Evolutionary conservation across 768 basidiomycete species (phyloP).

Genomic region (Rossbeevera mucosa): DNA sequence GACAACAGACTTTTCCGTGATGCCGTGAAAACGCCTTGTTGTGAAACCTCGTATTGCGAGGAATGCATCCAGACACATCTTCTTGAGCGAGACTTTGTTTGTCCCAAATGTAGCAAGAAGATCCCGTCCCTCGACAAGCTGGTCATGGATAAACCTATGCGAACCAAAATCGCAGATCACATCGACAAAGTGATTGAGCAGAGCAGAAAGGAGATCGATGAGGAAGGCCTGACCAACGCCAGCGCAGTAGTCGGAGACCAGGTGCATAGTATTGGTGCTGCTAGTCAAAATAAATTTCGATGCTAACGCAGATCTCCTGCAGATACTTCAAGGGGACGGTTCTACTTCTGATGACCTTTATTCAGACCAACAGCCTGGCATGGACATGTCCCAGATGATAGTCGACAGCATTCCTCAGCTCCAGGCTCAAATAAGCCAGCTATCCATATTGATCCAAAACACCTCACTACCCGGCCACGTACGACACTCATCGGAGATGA

Average conservation of each 20-base stretch:
- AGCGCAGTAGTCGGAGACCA: slow-evolving; percentile 29
- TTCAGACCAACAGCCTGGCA: slow-evolving; percentile 64
- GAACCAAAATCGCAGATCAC: slow-evolving; percentile 75
- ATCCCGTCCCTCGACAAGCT: slow-evolving; percentile 88
- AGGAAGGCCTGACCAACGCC: slow-evolving; percentile 36
- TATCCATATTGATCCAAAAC: slow-evolving; percentile 77
- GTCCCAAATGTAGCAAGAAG: slow-evolving; percentile 86
- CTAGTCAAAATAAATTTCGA: background rate
- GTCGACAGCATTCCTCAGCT: slow-evolving; percentile 74
- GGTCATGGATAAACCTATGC: slow-evolving; percentile 69
- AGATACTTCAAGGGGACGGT: slow-evolving; percentile 25
- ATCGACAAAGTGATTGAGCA: slow-evolving; percentile 79
- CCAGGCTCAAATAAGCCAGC: slow-evolving; percentile 80
- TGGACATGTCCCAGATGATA: slow-evolving; percentile 69
- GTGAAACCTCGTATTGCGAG: slow-evolving; percentile 87
- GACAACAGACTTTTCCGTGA: slow-evolving; percentile 93
- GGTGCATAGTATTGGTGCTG: slow-evolving; percentile 24
- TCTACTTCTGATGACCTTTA: slow-evolving; percentile 62
- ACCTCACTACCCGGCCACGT: slow-evolving; percentile 65
- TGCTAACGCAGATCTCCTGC: slow-evolving; percentile 2
- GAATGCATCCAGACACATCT: slow-evolving; percentile 95
- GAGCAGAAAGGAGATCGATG: slow-evolving; percentile 56
- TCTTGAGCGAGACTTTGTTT: slow-evolving; percentile 91
- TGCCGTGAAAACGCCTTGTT: slow-evolving; percentile 94
- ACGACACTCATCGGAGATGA: slow-evolving; percentile 77